phyloP scores from a whole-genome alignment of 371 early-diverging fungal species.

The Mortierella polycephala region DNA sequence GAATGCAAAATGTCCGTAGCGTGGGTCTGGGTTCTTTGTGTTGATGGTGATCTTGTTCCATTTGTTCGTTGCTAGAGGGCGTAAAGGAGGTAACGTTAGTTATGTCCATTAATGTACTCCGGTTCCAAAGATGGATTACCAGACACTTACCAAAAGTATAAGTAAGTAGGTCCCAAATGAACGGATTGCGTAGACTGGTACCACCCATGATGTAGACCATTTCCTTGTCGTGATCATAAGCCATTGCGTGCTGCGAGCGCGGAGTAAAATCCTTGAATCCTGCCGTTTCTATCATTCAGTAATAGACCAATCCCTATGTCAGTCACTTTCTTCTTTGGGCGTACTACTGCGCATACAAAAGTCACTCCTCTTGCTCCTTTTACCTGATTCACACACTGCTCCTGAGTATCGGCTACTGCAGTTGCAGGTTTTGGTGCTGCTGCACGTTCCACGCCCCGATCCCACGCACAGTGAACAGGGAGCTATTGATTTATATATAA shows the following conservation, averaged over 20 bases:
- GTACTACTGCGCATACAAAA: neutral
- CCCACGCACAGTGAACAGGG: conserved; percentile 42
- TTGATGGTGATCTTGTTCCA: conserved; percentile 29
- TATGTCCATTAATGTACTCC: too few species aligned
- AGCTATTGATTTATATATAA: conserved; percentile 9
- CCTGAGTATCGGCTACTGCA: conserved; percentile 29
- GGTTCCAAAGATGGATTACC: too few species aligned
- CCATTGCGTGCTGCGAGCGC: conserved; percentile 52
- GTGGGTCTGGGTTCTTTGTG: conserved; percentile 22
- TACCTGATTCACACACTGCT: conserved; percentile 48
- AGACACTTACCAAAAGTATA: conserved; percentile 32
- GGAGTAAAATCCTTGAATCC: conserved; percentile 48
- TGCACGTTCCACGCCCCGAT: conserved; percentile 41
- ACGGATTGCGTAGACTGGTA: conserved; percentile 13
- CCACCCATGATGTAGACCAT: conserved; percentile 54
- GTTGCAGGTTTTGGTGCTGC: conserved; percentile 24
- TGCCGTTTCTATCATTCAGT: conserved; percentile 19
- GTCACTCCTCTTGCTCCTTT: neutral
- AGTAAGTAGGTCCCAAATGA: conserved; percentile 34
- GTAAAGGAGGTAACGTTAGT: neutral
- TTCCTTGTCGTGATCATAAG: conserved; percentile 36
- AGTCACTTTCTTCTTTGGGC: neutral
- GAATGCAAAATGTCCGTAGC: conserved; percentile 49
- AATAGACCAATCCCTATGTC: neutral
- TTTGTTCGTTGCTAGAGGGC: conserved; percentile 27